phyloP scores from a whole-genome alignment of 2,329 filamentous ascomycete genomes.

The Elsinoe perseae region DNA sequence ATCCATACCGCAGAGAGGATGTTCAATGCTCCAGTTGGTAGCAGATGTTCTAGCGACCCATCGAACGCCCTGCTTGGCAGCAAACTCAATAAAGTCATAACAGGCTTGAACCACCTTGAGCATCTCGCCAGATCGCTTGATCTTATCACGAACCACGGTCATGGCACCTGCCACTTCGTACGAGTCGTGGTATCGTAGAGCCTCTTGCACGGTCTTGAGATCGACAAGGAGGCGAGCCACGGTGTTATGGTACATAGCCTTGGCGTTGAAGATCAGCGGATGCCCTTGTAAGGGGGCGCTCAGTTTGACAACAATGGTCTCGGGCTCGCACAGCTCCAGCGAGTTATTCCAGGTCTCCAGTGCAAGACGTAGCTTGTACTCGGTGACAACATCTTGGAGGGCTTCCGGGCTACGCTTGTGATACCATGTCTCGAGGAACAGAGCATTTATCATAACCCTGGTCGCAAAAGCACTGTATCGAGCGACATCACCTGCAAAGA shows the following conservation, averaged over 20 bases:
- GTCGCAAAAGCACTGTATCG: conserved; percentile 96
- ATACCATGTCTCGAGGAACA: conserved; percentile 98
- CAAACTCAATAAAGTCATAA: conserved; percentile 95
- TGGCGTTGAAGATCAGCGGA: conserved; percentile 94
- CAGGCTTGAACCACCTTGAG: conserved; percentile 97
- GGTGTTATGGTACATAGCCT: conserved; percentile 93
- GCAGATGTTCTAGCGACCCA: conserved; percentile 98
- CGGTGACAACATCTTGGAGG: conserved; percentile 91
- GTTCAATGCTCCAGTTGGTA: conserved; percentile 98
- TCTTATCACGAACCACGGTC: conserved; percentile 86
- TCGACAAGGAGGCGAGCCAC: conserved; percentile 89
- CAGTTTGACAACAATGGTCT: conserved; percentile 77
- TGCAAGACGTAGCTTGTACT: conserved; percentile 93
- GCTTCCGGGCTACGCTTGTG: conserved; percentile 98
- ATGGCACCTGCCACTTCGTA: conserved; percentile 96
- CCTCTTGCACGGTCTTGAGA: conserved; percentile 91
- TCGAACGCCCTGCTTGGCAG: conserved; percentile 85
- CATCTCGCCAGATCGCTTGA: conserved; percentile 94
- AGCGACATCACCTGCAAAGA: conserved; percentile 86
- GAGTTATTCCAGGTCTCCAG: conserved; percentile 99
- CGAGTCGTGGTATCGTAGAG: conserved; percentile 89
- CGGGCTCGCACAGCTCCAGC: conserved; percentile 84
- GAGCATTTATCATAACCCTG: conserved; percentile 95
- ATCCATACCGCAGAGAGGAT: conserved; percentile 91
- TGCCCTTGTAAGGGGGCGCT: conserved; percentile 94